A percentile compares a stretch with the other conserved stretches of the same genome.
phyloP scores from a whole-genome alignment of 495 filamentous ascomycete genomes.

The Penicillium lividum region DNA sequence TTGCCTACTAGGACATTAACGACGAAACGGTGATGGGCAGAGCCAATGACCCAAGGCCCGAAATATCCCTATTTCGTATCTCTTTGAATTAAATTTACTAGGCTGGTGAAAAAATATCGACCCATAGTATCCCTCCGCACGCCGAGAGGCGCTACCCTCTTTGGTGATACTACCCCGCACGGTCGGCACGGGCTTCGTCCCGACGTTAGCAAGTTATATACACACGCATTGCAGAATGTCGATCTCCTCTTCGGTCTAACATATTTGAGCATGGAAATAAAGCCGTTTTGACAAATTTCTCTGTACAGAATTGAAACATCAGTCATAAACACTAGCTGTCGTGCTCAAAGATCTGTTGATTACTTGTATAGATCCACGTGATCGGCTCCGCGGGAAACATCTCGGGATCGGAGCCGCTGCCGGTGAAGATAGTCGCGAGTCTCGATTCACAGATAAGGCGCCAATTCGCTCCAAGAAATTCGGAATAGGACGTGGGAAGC shows the following conservation, averaged over 20 bases:
- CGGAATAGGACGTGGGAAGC: neutral
- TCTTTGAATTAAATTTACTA: too few species aligned
- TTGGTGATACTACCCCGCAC: neutral
- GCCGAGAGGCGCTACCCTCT: neutral
- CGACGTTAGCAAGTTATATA: neutral
- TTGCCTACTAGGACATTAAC: conserved; percentile 10
- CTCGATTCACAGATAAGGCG: neutral
- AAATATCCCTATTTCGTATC: too few species aligned
- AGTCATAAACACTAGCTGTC: neutral
- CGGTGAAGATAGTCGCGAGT: neutral
- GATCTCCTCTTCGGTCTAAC: neutral
- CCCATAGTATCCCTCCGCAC: neutral
- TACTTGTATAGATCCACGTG: neutral
- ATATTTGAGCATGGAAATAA: neutral
- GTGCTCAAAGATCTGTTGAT: too few species aligned
- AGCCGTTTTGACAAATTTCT: neutral
- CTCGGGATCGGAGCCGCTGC: neutral
- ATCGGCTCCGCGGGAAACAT: neutral
- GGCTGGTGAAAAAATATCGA: neutral
- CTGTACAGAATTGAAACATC: neutral
- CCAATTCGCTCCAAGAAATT: neutral
- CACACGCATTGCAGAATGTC: neutral
- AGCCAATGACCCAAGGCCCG: neutral
- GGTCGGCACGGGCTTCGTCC: neutral
- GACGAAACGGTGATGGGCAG: neutral